phyloP scores from a whole-genome alignment of 2,329 filamentous ascomycete species.

The Diaporthe sp. region DNA sequence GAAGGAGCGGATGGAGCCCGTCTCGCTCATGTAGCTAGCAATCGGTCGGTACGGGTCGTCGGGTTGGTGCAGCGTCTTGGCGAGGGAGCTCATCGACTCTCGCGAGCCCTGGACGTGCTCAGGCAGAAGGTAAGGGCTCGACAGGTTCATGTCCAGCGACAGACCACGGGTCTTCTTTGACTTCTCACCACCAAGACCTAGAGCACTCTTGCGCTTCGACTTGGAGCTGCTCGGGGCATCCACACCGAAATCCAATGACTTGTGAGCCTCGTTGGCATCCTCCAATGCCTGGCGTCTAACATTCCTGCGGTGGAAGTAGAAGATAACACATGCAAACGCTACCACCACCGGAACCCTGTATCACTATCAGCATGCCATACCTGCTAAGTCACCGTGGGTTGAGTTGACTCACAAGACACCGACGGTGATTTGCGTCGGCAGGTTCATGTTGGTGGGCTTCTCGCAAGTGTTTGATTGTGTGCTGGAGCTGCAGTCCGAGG shows the following conservation, averaged over 20 bases:
- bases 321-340: constrained; percentile 67
- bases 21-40: constrained; percentile 68
- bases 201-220: constrained; percentile 58
- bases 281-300: constrained; percentile 78
- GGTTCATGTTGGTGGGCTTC: constrained; percentile 34
- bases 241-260: constrained; percentile 89
- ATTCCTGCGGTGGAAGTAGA: constrained; percentile 85
- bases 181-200: constrained; percentile 71
- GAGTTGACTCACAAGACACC: constrained; percentile 35
- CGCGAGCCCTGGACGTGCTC: constrained; percentile 82
- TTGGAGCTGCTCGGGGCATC: constrained; percentile 48
- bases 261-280: constrained; percentile 88
- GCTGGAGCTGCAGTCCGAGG: constrained; percentile 33
- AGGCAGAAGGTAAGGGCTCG: constrained; percentile 93
- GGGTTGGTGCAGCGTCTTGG: constrained; percentile 77
- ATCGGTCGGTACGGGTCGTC: constrained; percentile 88
- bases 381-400: not conserved
- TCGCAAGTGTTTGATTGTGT: constrained; percentile 37
- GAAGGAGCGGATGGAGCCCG: constrained; percentile 67
- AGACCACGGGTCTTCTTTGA: constrained; percentile 64
- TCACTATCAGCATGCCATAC: constrained; percentile 40
- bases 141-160: constrained; percentile 81
- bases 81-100: constrained; percentile 89
- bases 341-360: constrained; percentile 77
- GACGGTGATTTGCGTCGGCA: constrained; percentile 33